Evolutionary conservation across 2,329 filamentous ascomycete species (phyloP), one percentile per base, ranked within the genome.

Genomic region (Phaeosphaeria sp.): DNA sequence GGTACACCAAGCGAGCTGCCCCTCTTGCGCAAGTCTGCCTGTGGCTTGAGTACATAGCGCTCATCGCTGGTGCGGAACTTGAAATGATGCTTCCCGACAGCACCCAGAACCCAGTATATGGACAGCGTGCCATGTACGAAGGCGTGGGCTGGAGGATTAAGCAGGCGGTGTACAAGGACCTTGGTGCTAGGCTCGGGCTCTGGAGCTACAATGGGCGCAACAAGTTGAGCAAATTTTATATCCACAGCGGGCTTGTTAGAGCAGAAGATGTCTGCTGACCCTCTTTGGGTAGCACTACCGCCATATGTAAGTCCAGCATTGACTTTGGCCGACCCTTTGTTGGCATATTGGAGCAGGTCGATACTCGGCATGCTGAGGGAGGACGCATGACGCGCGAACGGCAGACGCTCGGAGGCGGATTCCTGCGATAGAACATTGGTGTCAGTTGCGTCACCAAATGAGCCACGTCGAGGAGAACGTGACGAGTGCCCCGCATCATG

Each of bases 41-140:
- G 42, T 33, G 33, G 20, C 15, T 27, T 51, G 17, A 73, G 47
- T 1, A 70, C 55, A 18, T 61, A 64, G 18, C 66, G 59, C 40
- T 61, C 61, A 36, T 67, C 63, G 2, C 6, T 49, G 0, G 51
- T n/a, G 17, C 65, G 53, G 24, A 57, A 65, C 21, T 40, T 46
- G 22, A 72, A 59, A n/a, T 71, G 60, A 3, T 24, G 7, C 9
- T 40, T 13, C 3, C 60, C 65, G 4, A 55, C 39, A 1, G 43
- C 43, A 5, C 59, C 59, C 1, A 61, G 44, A 3, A 66, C 67
- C 66, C 67, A 68, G 30, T 67, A 63, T 2, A 69, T 62, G 1
- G 64, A 64, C 17, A 69, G 22, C 0, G 53, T 47, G 24, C 60
- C 59, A 47, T 69, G 46, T 2, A 59, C 33, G 21, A 69, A 71